phyloP scores from a whole-genome alignment of 148 eudicot species.

The Dysphania ambrosioides region DNA sequence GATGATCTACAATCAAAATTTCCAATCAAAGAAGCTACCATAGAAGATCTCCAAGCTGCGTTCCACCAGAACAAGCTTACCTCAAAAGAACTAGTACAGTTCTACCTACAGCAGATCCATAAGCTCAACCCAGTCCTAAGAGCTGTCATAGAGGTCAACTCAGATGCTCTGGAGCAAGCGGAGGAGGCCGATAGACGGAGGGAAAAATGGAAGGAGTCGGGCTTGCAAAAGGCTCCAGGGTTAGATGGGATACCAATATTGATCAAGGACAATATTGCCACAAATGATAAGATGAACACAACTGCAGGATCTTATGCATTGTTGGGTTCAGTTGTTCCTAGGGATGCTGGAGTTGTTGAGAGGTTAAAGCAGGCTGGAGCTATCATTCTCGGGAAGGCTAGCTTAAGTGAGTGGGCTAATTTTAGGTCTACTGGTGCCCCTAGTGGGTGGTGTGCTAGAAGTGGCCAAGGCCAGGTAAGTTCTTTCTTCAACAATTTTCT shows the following conservation, averaged over 20 bases:
- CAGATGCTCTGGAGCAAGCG: conserved; percentile 33
- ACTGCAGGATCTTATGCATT: conserved; percentile 39
- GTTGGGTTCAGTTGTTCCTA: conserved; percentile 26
- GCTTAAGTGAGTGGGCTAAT: conserved; percentile 31
- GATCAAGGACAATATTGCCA: conserved; percentile 38
- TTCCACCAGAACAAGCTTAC: conserved; percentile 45
- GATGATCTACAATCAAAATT: conserved; percentile 8
- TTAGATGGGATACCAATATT: conserved; percentile 38
- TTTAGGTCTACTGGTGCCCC: conserved; percentile 24
- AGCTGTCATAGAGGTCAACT: conserved; percentile 41
- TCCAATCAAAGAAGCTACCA: conserved; percentile 48
- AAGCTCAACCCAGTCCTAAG: conserved; percentile 41
- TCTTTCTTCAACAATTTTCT: too few species aligned
- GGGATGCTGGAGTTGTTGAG: conserved; percentile 29
- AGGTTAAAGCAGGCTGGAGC: conserved; percentile 32
- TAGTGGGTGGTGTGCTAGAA: conserved; percentile 33
- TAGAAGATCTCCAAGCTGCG: conserved; percentile 40
- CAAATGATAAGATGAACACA: conserved; percentile 32
- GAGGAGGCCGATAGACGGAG: conserved; percentile 25
- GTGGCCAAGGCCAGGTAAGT: conserved; percentile 30
- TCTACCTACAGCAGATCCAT: conserved; percentile 46
- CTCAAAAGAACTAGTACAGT: conserved; percentile 46
- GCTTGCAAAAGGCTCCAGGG: background rate
- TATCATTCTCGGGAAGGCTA: conserved; percentile 32
- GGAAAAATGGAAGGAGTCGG: background rate